These are phyloP conservation scores for Lumnitzera littorea DNA, from an alignment of 345 rosid species.

Conservation along the genomic window DNA sequence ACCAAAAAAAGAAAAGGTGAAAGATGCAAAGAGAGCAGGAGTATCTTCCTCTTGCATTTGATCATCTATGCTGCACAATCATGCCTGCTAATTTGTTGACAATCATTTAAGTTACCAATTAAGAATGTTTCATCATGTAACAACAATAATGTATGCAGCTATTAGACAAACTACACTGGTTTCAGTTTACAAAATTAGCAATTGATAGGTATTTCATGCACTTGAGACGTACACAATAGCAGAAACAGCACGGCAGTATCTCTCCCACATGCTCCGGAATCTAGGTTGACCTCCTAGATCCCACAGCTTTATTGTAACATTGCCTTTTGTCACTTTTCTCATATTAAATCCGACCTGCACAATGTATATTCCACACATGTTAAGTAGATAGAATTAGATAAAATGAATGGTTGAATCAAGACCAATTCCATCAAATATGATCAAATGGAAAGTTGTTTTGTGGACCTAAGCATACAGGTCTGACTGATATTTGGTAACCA, in stretches of 20 bases:
- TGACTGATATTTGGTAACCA: no score
- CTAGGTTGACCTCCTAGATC: conserved; percentile 83
- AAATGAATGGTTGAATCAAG: not conserved
- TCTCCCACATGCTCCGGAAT: conserved; percentile 40
- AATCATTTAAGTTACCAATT: no score
- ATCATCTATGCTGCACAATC: no score
- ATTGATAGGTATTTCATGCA: not conserved
- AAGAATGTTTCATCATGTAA: no score
- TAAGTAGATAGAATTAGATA: not conserved
- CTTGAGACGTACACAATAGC: conserved; percentile 25
- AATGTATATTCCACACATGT: not conserved
- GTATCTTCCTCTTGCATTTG: no score
- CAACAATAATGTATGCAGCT: not conserved
- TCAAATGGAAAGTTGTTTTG: no score
- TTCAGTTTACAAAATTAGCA: not conserved
- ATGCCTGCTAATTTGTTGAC: no score
- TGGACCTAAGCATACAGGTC: no score
- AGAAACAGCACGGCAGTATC: conserved; percentile 34
- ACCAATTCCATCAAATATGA: no score
- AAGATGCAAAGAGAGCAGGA: no score
- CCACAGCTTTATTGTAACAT: conserved; percentile 80
- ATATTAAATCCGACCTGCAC: conserved; percentile 78
- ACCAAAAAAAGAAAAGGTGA: no score
- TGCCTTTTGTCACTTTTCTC: conserved; percentile 85
- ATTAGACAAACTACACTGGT: not conserved